Conservation (phyloP, 2,329 filamentous ascomycete species). For the Aspergillus fijiensis region DNA sequence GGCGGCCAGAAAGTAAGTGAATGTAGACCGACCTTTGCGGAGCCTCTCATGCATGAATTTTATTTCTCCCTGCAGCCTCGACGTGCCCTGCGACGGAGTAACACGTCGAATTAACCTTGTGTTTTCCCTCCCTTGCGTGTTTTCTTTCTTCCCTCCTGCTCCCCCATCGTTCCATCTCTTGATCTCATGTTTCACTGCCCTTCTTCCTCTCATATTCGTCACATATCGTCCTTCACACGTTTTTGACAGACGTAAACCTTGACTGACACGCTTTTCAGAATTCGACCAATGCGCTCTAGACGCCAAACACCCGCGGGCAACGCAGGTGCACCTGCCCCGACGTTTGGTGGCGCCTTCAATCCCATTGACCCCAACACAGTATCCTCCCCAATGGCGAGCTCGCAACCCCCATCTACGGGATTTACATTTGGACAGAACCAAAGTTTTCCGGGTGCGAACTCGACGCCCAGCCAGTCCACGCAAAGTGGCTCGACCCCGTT, state of each 20-base stretch:
- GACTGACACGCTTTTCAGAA: constrained; percentile 19
- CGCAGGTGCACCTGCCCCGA: constrained; percentile 16
- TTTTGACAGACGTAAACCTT: background rate
- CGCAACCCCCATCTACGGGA: constrained; percentile 28
- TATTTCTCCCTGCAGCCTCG: constrained; percentile 5
- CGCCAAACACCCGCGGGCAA: constrained; percentile 20
- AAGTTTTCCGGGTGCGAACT: constrained; percentile 33
- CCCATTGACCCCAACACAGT: constrained; percentile 31
- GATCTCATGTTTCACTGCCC: background rate
- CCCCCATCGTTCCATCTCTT: background rate
- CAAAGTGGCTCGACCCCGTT: constrained; percentile 31
- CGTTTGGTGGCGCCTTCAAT: constrained; percentile 30
- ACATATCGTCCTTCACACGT: constrained; percentile 4
- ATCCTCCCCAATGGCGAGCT: constrained; percentile 21
- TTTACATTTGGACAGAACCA: constrained; percentile 39
- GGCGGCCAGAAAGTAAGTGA: constrained; percentile 56
- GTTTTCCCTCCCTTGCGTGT: background rate
- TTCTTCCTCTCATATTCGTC: background rate
- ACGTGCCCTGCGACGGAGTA: constrained; percentile 3
- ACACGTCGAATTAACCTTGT: background rate
- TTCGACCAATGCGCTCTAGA: constrained; percentile 28
- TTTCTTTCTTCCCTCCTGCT: background rate
- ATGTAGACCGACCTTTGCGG: constrained; percentile 20
- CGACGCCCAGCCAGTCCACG: constrained; percentile 21
- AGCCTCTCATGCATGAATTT: constrained; percentile 16